phyloP scores from a whole-genome alignment of 129 eudicot genomes.

The Oenanthe sinensis region DNA sequence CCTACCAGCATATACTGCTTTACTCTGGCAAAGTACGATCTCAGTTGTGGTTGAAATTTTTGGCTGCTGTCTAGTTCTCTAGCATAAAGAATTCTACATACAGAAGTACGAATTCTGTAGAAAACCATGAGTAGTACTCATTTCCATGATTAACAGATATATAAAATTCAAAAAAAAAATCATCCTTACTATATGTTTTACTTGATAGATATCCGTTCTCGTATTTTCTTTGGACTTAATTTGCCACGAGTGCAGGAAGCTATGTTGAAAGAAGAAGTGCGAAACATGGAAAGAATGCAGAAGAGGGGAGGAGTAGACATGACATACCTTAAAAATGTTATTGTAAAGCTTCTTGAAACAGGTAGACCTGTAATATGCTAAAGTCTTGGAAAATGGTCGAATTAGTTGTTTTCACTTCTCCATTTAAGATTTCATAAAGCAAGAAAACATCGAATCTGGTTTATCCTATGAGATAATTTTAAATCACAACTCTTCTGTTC shows the following conservation, averaged over 20 bases:
- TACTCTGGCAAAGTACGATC: neutral
- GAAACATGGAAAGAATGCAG: constrained; percentile 87
- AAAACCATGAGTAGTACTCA: neutral
- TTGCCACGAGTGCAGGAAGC: constrained; percentile 46
- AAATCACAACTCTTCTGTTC: constrained; percentile 15
- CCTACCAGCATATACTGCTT: neutral
- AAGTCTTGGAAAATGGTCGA: constrained; percentile 8
- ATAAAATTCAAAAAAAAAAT: neutral
- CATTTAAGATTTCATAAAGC: neutral
- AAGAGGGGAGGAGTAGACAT: constrained; percentile 99
- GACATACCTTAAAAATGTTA: constrained; percentile 93
- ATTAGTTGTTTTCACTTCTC: neutral
- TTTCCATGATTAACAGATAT: neutral
- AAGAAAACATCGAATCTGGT: neutral
- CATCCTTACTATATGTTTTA: neutral
- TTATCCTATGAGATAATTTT: neutral
- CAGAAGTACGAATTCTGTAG: neutral
- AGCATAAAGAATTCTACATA: neutral
- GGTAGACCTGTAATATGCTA: constrained; percentile 36
- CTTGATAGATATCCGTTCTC: neutral
- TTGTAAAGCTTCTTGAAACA: constrained; percentile 94
- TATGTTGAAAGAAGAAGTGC: constrained; percentile 90
- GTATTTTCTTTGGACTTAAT: neutral
- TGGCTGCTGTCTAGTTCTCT: neutral
- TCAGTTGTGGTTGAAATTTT: neutral